These are phyloP conservation scores for Jatropha podagrica DNA, from an alignment of 441 rosid species.

Conservation along the genomic window DNA sequence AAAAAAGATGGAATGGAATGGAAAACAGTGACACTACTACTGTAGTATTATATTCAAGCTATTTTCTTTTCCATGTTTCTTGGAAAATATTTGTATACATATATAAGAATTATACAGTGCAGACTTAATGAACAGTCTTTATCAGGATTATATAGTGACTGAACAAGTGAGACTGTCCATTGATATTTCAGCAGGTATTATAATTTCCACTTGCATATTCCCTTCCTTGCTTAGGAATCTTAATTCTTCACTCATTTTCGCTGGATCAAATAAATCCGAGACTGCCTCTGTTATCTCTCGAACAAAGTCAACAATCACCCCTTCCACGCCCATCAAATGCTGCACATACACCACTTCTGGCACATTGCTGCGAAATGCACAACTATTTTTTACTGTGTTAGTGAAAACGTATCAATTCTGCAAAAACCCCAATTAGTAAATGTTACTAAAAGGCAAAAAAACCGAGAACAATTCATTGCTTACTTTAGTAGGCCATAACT, in stretches of 20 bases:
- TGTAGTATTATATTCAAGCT: neutral
- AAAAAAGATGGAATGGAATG: no score
- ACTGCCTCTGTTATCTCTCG: conserved; percentile 65
- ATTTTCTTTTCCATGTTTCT: neutral
- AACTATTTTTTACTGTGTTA: neutral
- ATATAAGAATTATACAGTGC: neutral
- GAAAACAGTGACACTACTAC: no score
- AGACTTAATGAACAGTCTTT: neutral
- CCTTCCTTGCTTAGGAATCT: conserved; percentile 22
- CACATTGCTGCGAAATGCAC: conserved; percentile 47
- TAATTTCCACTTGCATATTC: conserved; percentile 17
- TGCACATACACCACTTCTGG: conserved; percentile 76
- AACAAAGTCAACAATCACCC: conserved; percentile 82
- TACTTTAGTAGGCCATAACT: conserved; percentile 79
- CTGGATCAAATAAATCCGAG: conserved; percentile 3
- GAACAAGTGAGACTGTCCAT: conserved; percentile 1
- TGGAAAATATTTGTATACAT: neutral
- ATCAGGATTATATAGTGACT: neutral
- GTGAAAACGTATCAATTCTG: neutral
- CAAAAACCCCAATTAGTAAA: neutral
- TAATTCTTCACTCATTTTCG: conserved; percentile 27
- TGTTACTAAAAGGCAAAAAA: neutral
- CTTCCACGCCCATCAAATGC: conserved; percentile 77
- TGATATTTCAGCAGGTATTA: neutral
- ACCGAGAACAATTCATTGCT: conserved; percentile 10